Evolutionary conservation across 2,329 filamentous ascomycete genomes (phyloP).

Genomic region (Periconia sp.): DNA sequence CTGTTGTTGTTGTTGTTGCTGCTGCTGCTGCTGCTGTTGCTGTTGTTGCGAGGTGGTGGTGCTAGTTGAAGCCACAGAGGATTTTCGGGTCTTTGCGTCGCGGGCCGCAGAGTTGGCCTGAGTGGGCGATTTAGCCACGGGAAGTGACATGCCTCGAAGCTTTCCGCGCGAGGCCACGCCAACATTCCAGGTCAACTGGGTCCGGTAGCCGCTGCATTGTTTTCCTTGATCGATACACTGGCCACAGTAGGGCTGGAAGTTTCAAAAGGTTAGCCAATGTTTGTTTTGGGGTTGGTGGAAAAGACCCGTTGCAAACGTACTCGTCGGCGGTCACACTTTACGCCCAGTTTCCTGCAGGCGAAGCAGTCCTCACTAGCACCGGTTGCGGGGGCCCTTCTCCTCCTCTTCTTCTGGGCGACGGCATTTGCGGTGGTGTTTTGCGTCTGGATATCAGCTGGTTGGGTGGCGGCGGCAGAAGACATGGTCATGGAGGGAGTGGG

Average conservation of each 20-base stretch:
- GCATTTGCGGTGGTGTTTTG: conserved; percentile 22
- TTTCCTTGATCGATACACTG: conserved; percentile 90
- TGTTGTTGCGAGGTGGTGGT: conserved; percentile 14
- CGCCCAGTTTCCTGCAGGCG: conserved; percentile 79
- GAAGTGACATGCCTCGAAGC: conserved; percentile 81
- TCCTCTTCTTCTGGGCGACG: conserved; percentile 61
- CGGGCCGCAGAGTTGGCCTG: conserved; percentile 20
- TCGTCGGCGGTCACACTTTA: conserved; percentile 85
- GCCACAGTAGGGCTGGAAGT: conserved; percentile 77
- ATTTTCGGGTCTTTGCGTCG: conserved; percentile 32
- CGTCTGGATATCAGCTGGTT: conserved; percentile 37
- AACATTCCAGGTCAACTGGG: conserved; percentile 93
- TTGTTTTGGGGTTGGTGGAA: neutral
- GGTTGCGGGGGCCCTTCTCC: conserved; percentile 83
- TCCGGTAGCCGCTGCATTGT: conserved; percentile 95
- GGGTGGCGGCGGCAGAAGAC: conserved; percentile 35
- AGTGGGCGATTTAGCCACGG: conserved; percentile 53
- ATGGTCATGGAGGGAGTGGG: conserved; percentile 24
- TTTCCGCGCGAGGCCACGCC: conserved; percentile 95
- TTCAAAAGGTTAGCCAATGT: neutral
- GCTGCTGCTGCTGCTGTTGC: neutral
- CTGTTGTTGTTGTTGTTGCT: neutral
- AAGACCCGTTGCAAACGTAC: neutral
- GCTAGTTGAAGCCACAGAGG: conserved; percentile 18
- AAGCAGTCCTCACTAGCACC: conserved; percentile 96